Base-by-base conservation (phyloP, 306 rosid species). In the Lathyrus aphaca region DNA sequence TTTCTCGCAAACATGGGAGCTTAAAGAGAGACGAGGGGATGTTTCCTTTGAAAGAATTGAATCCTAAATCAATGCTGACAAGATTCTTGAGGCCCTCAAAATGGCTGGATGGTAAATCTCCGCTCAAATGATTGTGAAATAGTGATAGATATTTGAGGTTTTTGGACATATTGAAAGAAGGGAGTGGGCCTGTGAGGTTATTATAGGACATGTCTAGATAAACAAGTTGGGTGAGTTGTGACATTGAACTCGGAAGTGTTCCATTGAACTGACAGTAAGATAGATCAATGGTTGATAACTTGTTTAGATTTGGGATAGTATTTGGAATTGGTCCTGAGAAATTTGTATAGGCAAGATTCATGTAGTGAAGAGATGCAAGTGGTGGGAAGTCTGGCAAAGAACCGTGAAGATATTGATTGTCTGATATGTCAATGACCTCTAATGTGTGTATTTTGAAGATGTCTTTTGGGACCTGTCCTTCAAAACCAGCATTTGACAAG, bases 331-430 rank as follows among this genome's bases (percentile, higher is more conserved):
- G 5, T 4, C 89, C 86, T 0, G 73, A 74, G 40, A 85, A 74
- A 4, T 64, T 45, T 73, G 89, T 71, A 0, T 17, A 0, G 15
- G 44, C 1, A 4, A 82, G 67, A 4, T 13, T 54, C 69, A 71
- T 5, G 0, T 3, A 6, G 0, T 64, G 55, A 15, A 82, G 74
- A 62, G 57, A 61, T 13, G 74, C 12, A 25, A 57, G n/a, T n/a
- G n/a, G n/a, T 39, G 46, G 48, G 25, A 85, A 85, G 7, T 79
- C 66, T 40, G 86, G 85, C 14, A 85, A 51, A n/a, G 58, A 43
- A 29, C 83, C 85, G 0, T 15, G 2, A 39, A n/a, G n/a, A n/a
- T n/a, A n/a, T n/a, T n/a, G n/a, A n/a, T n/a, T n/a, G n/a, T n/a
- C n/a, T n/a, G n/a, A n/a, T n/a, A n/a, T n/a, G n/a, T n/a, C n/a